phyloP scores from a whole-genome alignment of 192 early-diverging fungal genomes.

The Umbelopsis sp. region DNA sequence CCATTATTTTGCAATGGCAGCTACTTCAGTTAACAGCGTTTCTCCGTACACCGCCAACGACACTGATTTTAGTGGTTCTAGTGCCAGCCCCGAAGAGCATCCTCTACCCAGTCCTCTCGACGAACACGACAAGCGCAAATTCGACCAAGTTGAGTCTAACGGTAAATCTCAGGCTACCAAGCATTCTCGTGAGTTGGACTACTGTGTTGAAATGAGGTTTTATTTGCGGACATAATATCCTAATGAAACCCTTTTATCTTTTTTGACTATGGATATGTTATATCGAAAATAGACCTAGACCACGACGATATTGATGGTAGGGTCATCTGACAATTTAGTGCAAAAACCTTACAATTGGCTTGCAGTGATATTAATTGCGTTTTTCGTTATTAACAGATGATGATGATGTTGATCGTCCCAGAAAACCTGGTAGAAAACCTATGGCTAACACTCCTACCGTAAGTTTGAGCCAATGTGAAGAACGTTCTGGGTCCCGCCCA shows the following conservation, averaged over 20 bases:
- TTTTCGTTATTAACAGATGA: neutral
- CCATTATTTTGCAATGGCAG: neutral
- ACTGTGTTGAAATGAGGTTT: neutral
- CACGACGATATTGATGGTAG: conserved; percentile 9
- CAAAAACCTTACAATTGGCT: neutral
- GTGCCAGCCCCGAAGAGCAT: conserved; percentile 6
- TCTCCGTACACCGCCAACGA: neutral
- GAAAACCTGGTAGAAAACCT: conserved; percentile 12
- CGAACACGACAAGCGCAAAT: conserved; percentile 25
- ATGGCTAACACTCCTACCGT: conserved; percentile 5
- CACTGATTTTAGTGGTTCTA: conserved; percentile 5
- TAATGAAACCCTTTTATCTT: neutral
- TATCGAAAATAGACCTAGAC: neutral
- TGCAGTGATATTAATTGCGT: neutral
- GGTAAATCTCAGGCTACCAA: neutral
- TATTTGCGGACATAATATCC: neutral
- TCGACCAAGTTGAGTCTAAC: conserved; percentile 21
- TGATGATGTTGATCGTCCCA: conserved; percentile 3
- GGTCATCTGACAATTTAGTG: neutral
- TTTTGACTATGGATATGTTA: neutral
- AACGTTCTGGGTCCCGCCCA: neutral
- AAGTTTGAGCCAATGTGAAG: neutral
- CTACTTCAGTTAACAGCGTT: neutral
- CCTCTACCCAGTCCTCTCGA: neutral
- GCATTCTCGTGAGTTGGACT: neutral